Percentiles rank a stretch among this genome's conserved stretches.
These are phyloP conservation scores for Physocladia obscura DNA, from an alignment of 192 early-diverging fungal species.

Conservation along the genomic window DNA sequence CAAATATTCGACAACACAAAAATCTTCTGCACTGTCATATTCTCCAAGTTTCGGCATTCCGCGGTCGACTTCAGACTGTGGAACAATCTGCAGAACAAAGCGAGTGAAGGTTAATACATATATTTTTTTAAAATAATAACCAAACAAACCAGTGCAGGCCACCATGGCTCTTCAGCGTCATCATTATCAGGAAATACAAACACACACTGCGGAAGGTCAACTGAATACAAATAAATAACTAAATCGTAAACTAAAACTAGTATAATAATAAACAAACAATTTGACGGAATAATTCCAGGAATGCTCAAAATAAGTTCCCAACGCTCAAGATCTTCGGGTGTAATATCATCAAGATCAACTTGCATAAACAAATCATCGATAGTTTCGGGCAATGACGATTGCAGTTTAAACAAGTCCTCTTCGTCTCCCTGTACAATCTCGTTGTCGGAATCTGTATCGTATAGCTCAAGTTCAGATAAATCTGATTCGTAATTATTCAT, in stretches of 20 bases:
- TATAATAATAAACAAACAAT: not conserved
- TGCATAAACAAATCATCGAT: conserved; percentile 22
- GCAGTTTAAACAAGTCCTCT: not conserved
- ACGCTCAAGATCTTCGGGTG: conserved; percentile 7
- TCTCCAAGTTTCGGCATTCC: conserved; percentile 29
- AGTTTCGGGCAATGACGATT: not conserved
- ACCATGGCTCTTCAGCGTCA: conserved; percentile 33
- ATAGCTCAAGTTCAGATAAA: conserved; percentile 13
- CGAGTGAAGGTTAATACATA: no score
- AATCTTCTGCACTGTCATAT: conserved; percentile 11
- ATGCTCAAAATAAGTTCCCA: conserved; percentile 18
- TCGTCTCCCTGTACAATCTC: no score
- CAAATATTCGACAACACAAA: conserved; percentile 33
- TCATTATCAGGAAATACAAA: conserved; percentile 43
- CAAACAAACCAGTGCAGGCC: conserved; percentile 42
- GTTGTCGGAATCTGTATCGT: conserved; percentile 6
- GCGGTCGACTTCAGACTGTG: conserved; percentile 25
- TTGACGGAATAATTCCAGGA: conserved; percentile 15
- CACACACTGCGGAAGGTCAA: conserved; percentile 20
- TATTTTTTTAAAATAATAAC: no score
- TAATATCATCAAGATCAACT: not conserved
- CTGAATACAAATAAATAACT: not conserved
- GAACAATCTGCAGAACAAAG: no score
- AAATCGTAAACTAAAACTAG: not conserved
- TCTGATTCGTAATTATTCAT: conserved; percentile 16